A percentile compares a stretch with the other conserved stretches of the same genome.
Conservation (phyloP, 192 early-diverging fungal species). For the Coemansia sp. region DNA sequence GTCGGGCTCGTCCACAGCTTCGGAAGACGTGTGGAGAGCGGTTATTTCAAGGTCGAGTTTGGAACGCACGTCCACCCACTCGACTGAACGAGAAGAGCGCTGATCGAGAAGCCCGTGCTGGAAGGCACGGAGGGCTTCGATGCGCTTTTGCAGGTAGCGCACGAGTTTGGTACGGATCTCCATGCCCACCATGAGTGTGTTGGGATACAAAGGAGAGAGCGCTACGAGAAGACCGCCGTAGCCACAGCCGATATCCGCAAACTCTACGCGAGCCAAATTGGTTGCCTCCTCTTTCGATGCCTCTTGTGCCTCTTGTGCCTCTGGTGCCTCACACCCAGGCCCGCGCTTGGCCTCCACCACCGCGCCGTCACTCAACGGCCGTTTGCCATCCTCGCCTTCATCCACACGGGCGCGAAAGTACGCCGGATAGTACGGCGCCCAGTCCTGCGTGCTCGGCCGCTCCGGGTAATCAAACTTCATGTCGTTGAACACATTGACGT, state of each 20-base stretch:
- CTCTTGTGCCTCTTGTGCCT: not conserved
- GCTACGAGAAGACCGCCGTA: constrained; percentile 91
- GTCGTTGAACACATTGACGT: constrained; percentile 97
- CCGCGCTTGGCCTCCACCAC: constrained; percentile 28
- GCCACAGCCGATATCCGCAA: constrained; percentile 98
- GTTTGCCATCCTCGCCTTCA: not conserved
- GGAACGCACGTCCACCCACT: constrained; percentile 53
- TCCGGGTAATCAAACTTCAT: constrained; percentile 87
- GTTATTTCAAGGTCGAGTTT: constrained; percentile 37
- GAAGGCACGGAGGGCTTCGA: constrained; percentile 76
- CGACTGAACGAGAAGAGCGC: constrained; percentile 2
- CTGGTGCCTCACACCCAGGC: constrained; percentile 7
- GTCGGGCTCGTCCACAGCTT: constrained; percentile 28
- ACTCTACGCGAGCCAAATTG: constrained; percentile 65
- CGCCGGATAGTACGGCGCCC: constrained; percentile 86
- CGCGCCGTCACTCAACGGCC: constrained; percentile 1
- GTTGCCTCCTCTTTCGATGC: too few relatives aligned
- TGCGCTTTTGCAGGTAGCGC: constrained; percentile 86
- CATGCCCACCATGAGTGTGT: constrained; percentile 95
- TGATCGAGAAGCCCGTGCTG: constrained; percentile 40
- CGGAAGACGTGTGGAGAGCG: constrained; percentile 1
- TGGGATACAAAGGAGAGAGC: constrained; percentile 87
- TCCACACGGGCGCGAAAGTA: constrained; percentile 24
- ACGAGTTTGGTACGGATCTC: constrained; percentile 96
- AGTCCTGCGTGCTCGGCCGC: constrained; percentile 79